Evolutionary conservation across 495 filamentous ascomycete species (phyloP), one percentile per base, ranked within the genome.

Genomic region (Talaromyces thailandensis): DNA sequence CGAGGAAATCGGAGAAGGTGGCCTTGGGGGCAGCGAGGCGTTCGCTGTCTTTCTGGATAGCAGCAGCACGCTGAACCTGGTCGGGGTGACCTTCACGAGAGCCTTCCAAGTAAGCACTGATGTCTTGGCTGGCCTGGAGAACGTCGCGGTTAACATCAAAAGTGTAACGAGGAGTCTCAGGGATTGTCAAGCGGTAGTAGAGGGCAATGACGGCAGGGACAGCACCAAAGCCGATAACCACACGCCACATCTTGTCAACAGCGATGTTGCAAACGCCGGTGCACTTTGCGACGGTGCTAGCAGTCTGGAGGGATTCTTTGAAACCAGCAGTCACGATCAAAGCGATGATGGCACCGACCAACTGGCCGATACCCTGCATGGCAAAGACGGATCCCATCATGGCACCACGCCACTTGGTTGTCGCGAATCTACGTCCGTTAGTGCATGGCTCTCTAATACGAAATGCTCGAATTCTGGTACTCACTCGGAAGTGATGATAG

Each of bases 371-470:
- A 63, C 89, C 89, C 69, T 93, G 90, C 84, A 91, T 92, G 64
- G 89, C 84, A 68, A 94, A 93, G 51, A 94, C 89, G 14, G 87
- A 81, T n/a, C 81, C 86, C 87, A 94, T 92, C 91, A 96, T 93
- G 53, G 86, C 88, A 57, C 91, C 91, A 60, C 91, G 81, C 87
- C 88, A 91, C 70, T 90, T 88, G 55, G 89, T 93, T 4, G 88
- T 91, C 23, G 89, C 90, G 70, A 91, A 92, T 71, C 83, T 87
- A 29, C 9, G 9, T 18, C 32, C 18, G 25, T 61, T 29, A 61
- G 59, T 23, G 24, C 11, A 18, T n/a, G 23, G 35, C 26, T 28
- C n/a, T 6, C 7, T 6, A 5, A 16, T 43, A 16, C 64, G 14
- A 31, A 31, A 63, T 55, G 53, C 61, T 56, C 64, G 59, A 64